These are phyloP conservation scores for Aureococcus anophagefferens DNA, from an alignment of 108 stramenopile species.

Conservation along the genomic window DNA sequence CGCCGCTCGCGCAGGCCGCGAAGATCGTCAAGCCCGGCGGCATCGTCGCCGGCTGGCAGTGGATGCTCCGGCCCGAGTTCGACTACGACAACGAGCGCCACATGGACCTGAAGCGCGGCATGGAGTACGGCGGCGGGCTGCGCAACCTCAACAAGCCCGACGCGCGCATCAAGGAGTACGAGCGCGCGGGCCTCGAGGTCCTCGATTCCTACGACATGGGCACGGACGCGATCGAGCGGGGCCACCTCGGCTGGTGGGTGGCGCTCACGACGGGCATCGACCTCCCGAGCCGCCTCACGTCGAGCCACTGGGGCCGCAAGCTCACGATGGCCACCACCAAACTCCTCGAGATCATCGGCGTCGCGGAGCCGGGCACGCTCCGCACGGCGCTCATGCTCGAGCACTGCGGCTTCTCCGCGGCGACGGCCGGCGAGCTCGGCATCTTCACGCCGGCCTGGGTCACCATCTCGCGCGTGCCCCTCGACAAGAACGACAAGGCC, in stretches of 20 bases:
- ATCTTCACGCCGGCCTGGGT: conserved; percentile 2
- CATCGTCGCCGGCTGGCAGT: conserved; percentile 2
- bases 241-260: background rate
- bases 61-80: background rate
- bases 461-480: background rate
- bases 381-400: background rate
- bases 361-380: background rate
- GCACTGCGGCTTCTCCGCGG: background rate
- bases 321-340: background rate
- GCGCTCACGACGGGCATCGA: background rate
- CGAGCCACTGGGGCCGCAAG: background rate
- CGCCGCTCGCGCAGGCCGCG: background rate
- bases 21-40: background rate
- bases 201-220: background rate
- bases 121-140: background rate
- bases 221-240: background rate
- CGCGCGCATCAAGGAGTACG: background rate
- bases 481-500: background rate
- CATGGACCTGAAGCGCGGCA: background rate
- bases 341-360: background rate
- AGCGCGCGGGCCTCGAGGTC: background rate
- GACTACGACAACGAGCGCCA: background rate
- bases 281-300: background rate
- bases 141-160: background rate
- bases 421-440: background rate